Base-by-base conservation (phyloP, 768 basidiomycete genomes). In the Pseudohyphozyma bogoriensis region DNA sequence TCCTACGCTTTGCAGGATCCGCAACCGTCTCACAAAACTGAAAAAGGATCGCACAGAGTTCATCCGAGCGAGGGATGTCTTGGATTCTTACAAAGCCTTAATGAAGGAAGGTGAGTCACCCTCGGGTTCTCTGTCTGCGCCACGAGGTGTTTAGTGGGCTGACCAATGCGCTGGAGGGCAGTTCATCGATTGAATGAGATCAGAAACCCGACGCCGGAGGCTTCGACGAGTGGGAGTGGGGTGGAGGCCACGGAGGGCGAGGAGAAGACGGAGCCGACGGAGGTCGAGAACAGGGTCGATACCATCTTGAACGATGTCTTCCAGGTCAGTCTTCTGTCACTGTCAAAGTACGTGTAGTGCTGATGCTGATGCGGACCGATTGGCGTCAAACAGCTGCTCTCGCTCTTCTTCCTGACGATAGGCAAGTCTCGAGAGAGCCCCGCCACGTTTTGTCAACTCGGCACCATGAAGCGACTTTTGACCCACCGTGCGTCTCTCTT, bases 281-380 rank as follows among this genome's bases (percentile, higher is more conserved):
- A 33, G 28, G 63, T 52, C 29, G 63, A 67, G 59, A 99, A 97
- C 74, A 80, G 95, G 53, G 79, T 99, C 47, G 95, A 99, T 76
- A 92, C 89, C 9, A 87, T 90, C 6, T 83, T 99, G 49, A 85
- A 89, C 32, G 95, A 99, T 75, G 93, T 97, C 39, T 97, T 97
- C 77, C 69, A 69, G 53, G 63, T 59, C 18, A 13, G 62, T 37
- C 24, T 26, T 22, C 10, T 20, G 85, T 82, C 71, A 13, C 29
- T 13, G 26, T 12, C 22, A 18, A 9, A 22, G n/a, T n/a, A n/a
- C 36, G 5, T 29, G 18, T 15, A 22, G 20, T 7, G 5, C 7
- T 24, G n/a, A 28, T 28, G 20, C 26, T 7, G 28, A 12, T 24
- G n/a, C 56, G 42, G 22, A 51, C 31, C 9, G 7, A 9, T 2